Conservation (phyloP, 2,329 filamentous ascomycete genomes). For the Neofusicoccum kwambonambiense region DNA sequence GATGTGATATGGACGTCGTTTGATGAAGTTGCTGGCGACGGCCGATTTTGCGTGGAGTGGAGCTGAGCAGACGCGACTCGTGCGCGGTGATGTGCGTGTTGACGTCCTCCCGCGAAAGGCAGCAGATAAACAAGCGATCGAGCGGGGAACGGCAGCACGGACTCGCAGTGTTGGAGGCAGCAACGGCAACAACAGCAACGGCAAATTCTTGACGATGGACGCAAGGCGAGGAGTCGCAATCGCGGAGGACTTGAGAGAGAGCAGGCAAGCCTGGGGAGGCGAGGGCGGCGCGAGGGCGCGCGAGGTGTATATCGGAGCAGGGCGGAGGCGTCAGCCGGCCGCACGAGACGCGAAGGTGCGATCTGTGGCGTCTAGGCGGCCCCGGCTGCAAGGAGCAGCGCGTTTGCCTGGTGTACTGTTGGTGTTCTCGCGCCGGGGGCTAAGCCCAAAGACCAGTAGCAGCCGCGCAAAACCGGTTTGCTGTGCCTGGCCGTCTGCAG, state of each 20-base stretch:
- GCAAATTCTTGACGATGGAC: background rate
- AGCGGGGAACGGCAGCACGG: constrained; percentile 2
- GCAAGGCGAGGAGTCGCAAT: constrained; percentile 7
- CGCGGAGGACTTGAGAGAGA: constrained; percentile 7
- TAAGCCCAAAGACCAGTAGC: background rate
- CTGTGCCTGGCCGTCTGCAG: background rate
- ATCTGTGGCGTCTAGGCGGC: background rate
- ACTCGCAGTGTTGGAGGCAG: background rate
- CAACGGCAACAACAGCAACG: background rate
- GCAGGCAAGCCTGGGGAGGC: constrained; percentile 1
- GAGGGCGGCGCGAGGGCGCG: constrained; percentile 6
- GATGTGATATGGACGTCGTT: background rate
- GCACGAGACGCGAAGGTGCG: constrained; percentile 1
- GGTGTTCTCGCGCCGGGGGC: constrained; percentile 13
- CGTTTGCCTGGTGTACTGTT: constrained; percentile 12
- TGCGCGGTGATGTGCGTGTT: constrained; percentile 7
- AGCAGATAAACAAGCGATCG: constrained; percentile 5
- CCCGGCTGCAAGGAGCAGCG: constrained; percentile 10
- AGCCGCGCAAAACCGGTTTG: background rate
- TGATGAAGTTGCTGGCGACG: background rate
- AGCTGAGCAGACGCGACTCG: constrained; percentile 3
- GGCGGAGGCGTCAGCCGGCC: background rate
- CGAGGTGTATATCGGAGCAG: constrained; percentile 12
- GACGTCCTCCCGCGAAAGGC: constrained; percentile 7
- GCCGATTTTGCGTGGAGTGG: constrained; percentile 11